Percentiles rank a stretch among this genome's conserved stretches.
These are phyloP conservation scores for Kwoniella bestiolae DNA, from an alignment of 768 basidiomycete species.

Conservation along the genomic window DNA sequence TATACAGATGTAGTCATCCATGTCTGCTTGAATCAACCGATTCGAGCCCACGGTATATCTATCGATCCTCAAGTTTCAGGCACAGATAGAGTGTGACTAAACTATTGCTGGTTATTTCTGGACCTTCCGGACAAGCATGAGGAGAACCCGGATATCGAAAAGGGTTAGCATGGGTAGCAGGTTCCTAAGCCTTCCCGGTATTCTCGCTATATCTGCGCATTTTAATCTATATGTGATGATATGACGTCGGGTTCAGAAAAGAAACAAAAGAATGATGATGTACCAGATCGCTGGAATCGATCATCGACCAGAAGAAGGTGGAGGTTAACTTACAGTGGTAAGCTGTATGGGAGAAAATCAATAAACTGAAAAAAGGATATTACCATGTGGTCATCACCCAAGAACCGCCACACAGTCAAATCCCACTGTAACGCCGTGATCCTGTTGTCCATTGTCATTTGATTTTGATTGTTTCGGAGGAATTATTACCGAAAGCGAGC, in stretches of 20 bases:
- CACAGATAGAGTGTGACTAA: not conserved
- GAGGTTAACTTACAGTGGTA: too few relatives aligned
- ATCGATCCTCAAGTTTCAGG: not conserved
- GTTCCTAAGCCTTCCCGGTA: not conserved
- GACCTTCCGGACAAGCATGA: not conserved
- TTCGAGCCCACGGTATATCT: not conserved
- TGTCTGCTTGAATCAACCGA: not conserved
- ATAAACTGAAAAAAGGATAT: not conserved
- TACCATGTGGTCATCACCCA: not conserved
- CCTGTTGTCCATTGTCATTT: not conserved
- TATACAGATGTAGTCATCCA: not conserved
- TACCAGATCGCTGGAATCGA: conserved; percentile 23
- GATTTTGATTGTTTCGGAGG: not conserved
- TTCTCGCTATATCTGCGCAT: not conserved
- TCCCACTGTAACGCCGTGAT: not conserved
- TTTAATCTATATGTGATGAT: not conserved
- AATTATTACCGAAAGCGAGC: conserved; percentile 7
- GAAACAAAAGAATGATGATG: not conserved
- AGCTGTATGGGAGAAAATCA: not conserved
- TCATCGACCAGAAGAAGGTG: not conserved
- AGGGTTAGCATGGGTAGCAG: not conserved
- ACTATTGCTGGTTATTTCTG: too few relatives aligned
- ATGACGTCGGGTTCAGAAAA: conserved; percentile 9
- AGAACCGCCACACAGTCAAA: not conserved
- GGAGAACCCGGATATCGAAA: not conserved